Base-by-base conservation (phyloP, 2,329 filamentous ascomycete genomes). In the Alternaria panax region DNA sequence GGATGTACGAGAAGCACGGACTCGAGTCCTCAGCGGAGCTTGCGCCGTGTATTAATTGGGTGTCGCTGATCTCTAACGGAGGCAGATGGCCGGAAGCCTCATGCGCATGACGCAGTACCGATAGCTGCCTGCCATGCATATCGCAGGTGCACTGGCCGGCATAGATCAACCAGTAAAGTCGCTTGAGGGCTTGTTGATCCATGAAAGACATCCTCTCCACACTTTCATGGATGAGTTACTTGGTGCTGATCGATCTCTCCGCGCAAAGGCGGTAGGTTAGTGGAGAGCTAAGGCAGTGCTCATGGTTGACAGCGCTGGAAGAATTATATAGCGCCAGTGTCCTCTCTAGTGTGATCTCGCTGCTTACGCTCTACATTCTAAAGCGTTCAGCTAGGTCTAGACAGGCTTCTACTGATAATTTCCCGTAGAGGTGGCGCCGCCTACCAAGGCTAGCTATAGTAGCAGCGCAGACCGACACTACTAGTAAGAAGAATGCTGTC, bases 91-190 rank as follows among this genome's bases (percentile, higher is more conserved):
- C 59, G 7, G 62, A 45, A 14, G 62, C 51, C 32, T 68, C 66
- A 32, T 68, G 60, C 41, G 64, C 60, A 7, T 65, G 60, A 34
- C 58, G 66, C 18, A 68, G 41, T 30, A 62, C 42, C 20, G 65
- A 45, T 25, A 67, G 12, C 32, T 52, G 60, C 32, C 66, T 53
- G 8, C 66, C 66, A 25, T 66, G 64, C 59, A 69, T 64, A 16
- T 69, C 66, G 38, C 52, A 52, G 9, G 66, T 69, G 40, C 66
- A 69, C 27, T 67, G 63, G 6, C 59, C 59, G 7, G 65, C 66
- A 30, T 58, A 69, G 5, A 66, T 52, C n/a, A 69, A 50, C 64
- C 66, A 69, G 52, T 69, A 69, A 5, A 67, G 50, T 4, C 66
- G 59, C 30, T 69, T 69, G 16, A 69, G 38, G 2, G 63, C 28